Percentiles rank a stretch among this genome's conserved stretches.
Conservation (phyloP, 75 land plant species). For the Ceratopteris richardii region DNA sequence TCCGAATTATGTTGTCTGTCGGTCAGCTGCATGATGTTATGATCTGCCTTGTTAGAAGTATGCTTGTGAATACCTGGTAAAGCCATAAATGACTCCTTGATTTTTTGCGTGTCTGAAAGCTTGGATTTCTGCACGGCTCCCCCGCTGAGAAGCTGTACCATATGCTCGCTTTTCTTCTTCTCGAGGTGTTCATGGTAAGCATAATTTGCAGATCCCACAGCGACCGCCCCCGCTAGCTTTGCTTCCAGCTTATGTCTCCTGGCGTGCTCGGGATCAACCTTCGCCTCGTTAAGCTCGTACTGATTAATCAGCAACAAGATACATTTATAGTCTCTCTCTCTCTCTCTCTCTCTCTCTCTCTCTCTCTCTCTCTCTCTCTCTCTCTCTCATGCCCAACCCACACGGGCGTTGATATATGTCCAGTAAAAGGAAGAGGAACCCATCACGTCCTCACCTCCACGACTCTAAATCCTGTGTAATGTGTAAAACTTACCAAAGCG, state of each 20-base stretch:
- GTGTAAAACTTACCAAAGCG: constrained; percentile 15
- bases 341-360: no score
- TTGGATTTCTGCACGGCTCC: no score
- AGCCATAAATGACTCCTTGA: no score
- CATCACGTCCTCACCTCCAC: not conserved
- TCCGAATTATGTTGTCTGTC: no score
- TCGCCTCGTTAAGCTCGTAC: constrained; percentile 20
- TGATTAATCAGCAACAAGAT: not conserved
- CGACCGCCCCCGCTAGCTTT: constrained; percentile 12
- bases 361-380: no score
- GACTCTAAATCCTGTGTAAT: not conserved
- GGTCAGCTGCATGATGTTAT: no score
- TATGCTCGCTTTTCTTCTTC: constrained; percentile 3
- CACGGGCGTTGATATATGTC: no score
- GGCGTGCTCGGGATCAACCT: constrained; percentile 22
- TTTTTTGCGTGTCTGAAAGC: no score
- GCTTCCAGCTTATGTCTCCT: constrained; percentile 17
- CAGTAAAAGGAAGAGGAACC: not conserved
- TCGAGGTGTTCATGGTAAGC: constrained; percentile 18
- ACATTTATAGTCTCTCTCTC: not conserved
- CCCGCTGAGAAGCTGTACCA: not conserved
- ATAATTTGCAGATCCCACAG: constrained; percentile 18
- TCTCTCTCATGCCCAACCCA: no score
- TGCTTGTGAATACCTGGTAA: no score
- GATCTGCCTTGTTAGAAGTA: no score